phyloP scores from a whole-genome alignment of 2,329 filamentous ascomycete genomes.

The Cercospora zeina region DNA sequence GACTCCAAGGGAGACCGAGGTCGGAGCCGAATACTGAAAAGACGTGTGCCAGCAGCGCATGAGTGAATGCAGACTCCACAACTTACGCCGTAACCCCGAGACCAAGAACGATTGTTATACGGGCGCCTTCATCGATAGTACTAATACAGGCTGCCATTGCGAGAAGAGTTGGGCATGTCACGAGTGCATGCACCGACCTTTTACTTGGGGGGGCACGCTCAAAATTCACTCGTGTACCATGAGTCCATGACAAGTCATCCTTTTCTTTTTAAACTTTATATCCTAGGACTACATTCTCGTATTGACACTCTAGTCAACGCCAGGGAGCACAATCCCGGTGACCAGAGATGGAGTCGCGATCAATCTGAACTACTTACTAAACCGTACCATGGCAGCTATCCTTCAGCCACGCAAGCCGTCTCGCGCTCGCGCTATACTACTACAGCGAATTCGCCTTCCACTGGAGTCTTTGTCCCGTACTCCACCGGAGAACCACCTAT shows the following conservation, averaged over 20 bases:
- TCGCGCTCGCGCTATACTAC: neutral
- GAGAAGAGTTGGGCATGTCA: neutral
- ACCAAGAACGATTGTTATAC: neutral
- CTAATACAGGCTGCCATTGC: neutral
- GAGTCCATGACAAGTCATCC: neutral
- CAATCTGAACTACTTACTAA: too few relatives aligned
- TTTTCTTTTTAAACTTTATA: too few relatives aligned
- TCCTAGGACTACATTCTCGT: neutral
- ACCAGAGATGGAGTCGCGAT: too few relatives aligned
- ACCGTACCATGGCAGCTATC: constrained; percentile 4
- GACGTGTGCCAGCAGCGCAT: neutral
- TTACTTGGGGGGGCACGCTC: too few relatives aligned
- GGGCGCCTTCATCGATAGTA: too few relatives aligned
- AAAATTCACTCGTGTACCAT: neutral
- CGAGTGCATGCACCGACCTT: neutral
- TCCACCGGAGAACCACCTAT: neutral
- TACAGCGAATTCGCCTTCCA: neutral
- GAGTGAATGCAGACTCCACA: neutral
- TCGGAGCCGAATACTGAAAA: neutral
- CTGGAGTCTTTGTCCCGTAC: neutral
- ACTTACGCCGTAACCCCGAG: neutral
- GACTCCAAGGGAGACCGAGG: neutral
- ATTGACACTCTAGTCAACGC: neutral
- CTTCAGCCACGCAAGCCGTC: neutral
- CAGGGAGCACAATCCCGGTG: too few relatives aligned